Conservation (phyloP, 768 basidiomycete genomes). For the Leccinum fibrillosum region DNA sequence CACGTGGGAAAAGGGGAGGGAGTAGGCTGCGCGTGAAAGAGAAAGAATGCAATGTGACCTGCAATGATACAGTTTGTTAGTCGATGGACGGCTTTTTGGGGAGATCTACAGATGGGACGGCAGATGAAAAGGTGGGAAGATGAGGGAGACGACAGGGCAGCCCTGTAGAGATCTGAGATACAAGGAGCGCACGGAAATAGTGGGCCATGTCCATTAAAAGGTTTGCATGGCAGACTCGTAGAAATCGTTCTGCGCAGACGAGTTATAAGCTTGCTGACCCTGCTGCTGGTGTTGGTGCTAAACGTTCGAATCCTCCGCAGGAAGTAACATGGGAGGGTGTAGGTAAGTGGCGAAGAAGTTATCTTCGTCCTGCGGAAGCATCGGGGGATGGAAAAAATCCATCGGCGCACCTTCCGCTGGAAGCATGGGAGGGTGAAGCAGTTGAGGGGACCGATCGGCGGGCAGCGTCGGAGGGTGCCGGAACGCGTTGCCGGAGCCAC, state of each 20-base stretch:
- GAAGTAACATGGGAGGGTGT: slow-evolving; percentile 55
- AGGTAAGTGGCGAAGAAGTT: slow-evolving; percentile 51
- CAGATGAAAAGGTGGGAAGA: background rate
- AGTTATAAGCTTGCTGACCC: slow-evolving; percentile 14
- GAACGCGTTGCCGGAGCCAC: no score
- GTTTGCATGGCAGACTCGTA: slow-evolving; percentile 36
- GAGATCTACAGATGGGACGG: slow-evolving; percentile 17
- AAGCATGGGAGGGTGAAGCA: slow-evolving; percentile 64
- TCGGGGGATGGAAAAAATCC: slow-evolving; percentile 68
- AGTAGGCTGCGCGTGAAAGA: slow-evolving; percentile 1
- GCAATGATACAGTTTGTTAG: slow-evolving; percentile 18
- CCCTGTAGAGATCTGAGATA: slow-evolving; percentile 8
- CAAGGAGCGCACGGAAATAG: background rate
- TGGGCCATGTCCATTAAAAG: slow-evolving; percentile 17
- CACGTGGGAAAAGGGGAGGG: background rate
- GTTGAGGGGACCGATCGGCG: no score
- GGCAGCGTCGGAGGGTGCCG: no score
- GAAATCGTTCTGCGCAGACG: slow-evolving; percentile 26
- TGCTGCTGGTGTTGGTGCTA: slow-evolving; percentile 26
- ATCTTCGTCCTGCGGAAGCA: slow-evolving; percentile 65
- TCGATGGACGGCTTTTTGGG: slow-evolving; percentile 10
- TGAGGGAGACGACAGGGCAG: background rate
- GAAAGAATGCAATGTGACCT: slow-evolving; percentile 6
- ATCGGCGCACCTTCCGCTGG: slow-evolving; percentile 63
- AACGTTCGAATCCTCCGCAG: slow-evolving; percentile 32